Conservation (phyloP, 768 basidiomycete genomes). For the Tulasnella sp. region DNA sequence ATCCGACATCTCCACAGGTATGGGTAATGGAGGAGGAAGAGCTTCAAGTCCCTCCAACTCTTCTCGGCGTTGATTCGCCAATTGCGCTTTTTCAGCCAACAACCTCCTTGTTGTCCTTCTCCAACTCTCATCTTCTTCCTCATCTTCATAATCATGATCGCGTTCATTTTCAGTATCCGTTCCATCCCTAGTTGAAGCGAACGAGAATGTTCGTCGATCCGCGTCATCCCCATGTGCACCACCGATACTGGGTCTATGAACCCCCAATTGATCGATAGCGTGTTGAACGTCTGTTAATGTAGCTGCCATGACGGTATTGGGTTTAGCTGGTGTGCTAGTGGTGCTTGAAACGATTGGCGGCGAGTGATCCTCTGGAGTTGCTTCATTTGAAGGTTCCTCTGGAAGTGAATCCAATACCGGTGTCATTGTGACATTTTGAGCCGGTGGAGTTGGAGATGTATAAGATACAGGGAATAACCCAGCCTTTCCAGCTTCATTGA, state of each 20-base stretch:
- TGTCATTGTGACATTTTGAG: slow-evolving; percentile 6
- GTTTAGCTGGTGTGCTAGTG: not conserved
- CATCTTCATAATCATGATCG: slow-evolving; percentile 38
- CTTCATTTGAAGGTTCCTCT: slow-evolving; percentile 22
- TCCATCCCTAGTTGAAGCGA: slow-evolving; percentile 51
- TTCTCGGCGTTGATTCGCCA: slow-evolving; percentile 31
- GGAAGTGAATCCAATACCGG: slow-evolving; percentile 20
- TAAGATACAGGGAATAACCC: slow-evolving; percentile 90
- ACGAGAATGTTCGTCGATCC: slow-evolving; percentile 55
- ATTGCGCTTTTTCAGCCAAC: slow-evolving; percentile 51
- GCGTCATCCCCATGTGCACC: slow-evolving; percentile 42
- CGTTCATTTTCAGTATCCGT: slow-evolving; percentile 23
- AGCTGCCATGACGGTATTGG: slow-evolving; percentile 51
- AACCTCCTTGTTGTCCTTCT: slow-evolving; percentile 51
- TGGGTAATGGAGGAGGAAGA: slow-evolving; percentile 48
- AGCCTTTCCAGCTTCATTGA: slow-evolving; percentile 64
- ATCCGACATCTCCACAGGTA: slow-evolving; percentile 63
- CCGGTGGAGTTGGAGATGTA: slow-evolving; percentile 36
- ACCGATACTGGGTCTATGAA: slow-evolving; percentile 25
- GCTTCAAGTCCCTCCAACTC: slow-evolving; percentile 35
- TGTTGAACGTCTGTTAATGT: slow-evolving; percentile 85
- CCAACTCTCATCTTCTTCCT: slow-evolving; percentile 37
- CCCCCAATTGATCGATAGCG: slow-evolving; percentile 75
- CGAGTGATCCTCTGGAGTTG: not conserved
- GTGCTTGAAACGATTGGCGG: not conserved